Evolutionary conservation across 225 moss, liverwort and hornwort genomes (phyloP).

Genomic region (Antitrichia curtipendula): DNA sequence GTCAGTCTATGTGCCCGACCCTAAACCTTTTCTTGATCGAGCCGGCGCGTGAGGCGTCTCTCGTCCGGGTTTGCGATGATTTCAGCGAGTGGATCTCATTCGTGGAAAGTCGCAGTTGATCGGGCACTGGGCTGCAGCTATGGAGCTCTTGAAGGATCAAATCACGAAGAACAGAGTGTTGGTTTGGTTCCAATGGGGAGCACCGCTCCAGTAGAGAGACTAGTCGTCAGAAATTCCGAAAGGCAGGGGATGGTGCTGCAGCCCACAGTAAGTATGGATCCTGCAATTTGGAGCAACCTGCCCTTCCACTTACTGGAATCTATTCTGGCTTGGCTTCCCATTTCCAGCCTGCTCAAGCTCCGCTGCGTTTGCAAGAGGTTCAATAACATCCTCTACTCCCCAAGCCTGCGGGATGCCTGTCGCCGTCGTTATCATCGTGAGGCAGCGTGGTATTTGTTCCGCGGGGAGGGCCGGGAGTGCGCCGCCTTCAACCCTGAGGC

Average conservation of each 20-base stretch:
- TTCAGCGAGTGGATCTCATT: not conserved
- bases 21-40: not conserved
- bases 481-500: constrained; percentile 47
- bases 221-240: not conserved
- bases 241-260: not conserved
- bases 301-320: constrained; percentile 53
- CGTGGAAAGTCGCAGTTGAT: constrained; percentile 31
- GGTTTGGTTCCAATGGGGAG: not conserved
- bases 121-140: constrained; percentile 19
- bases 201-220: not conserved
- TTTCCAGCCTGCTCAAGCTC: constrained; percentile 45
- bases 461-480: constrained; percentile 63
- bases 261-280: constrained; percentile 13
- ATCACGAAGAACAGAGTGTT: not conserved
- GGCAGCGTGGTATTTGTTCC: constrained; percentile 55
- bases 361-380: constrained; percentile 60
- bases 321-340: constrained; percentile 47
- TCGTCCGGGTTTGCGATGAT: not conserved
- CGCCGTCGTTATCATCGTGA: not conserved
- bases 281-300: constrained; percentile 44
- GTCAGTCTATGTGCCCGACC: not conserved
- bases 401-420: constrained; percentile 8
- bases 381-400: constrained; percentile 42
- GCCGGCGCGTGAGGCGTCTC: not conserved
- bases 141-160: not conserved